phyloP scores from a whole-genome alignment of 2,329 filamentous ascomycete genomes.

The Aspergillus sergii region DNA sequence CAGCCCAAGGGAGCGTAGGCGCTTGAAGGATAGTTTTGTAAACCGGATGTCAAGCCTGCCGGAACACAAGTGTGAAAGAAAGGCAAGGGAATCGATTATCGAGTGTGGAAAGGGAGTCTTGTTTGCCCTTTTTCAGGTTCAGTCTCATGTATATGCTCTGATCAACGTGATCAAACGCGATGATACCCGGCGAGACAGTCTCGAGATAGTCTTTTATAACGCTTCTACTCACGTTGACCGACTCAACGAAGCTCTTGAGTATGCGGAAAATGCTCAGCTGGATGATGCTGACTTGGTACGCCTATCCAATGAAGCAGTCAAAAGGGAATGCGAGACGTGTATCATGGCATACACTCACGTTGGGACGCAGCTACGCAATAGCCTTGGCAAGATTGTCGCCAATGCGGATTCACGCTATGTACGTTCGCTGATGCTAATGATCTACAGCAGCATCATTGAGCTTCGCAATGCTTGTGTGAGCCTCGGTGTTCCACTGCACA shows the following conservation, averaged over 20 bases:
- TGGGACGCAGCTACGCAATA: constrained; percentile 51
- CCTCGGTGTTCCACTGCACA: constrained; percentile 48
- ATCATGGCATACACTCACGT: constrained; percentile 55
- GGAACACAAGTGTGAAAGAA: constrained; percentile 55
- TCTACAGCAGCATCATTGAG: constrained; percentile 61
- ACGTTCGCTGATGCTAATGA: constrained; percentile 60
- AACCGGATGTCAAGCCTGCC: constrained; percentile 60
- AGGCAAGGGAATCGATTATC: constrained; percentile 53
- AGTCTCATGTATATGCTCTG: constrained; percentile 50
- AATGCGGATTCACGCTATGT: constrained; percentile 60
- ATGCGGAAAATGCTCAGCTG: constrained; percentile 51
- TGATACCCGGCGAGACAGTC: constrained; percentile 50
- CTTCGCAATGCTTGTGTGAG: constrained; percentile 60
- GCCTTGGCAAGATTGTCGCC: constrained; percentile 54
- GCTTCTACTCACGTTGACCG: constrained; percentile 60
- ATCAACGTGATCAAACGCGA: constrained; percentile 52
- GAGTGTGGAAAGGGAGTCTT: constrained; percentile 59
- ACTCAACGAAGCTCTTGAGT: constrained; percentile 57
- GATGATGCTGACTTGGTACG: constrained; percentile 54
- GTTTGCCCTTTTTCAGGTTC: constrained; percentile 57
- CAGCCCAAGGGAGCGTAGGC: constrained; percentile 46
- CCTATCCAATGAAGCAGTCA: constrained; percentile 44
- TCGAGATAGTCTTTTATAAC: constrained; percentile 60
- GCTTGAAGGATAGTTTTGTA: constrained; percentile 46
- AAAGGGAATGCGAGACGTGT: constrained; percentile 51